Evolutionary conservation across 139 green algal genomes (phyloP).

Genomic region (Auxenochlorella pyrenoidosa): DNA sequence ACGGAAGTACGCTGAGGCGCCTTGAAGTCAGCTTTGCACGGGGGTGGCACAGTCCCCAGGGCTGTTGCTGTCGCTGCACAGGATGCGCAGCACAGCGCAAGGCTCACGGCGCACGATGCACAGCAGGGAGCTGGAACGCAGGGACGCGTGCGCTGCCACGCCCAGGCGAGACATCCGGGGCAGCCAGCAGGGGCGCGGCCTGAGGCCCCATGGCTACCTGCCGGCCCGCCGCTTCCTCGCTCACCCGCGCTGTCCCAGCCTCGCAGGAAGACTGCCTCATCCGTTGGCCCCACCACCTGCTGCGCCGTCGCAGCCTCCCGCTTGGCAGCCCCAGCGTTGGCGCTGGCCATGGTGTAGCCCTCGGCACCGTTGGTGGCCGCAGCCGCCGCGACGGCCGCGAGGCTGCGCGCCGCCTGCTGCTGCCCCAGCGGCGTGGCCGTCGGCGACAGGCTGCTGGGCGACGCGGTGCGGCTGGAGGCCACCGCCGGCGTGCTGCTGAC

Average conservation of each 20-base stretch:
- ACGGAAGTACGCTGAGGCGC: no score
- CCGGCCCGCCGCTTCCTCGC: no score
- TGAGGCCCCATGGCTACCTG: not conserved
- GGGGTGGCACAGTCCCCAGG: no score
- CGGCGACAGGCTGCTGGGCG: not conserved
- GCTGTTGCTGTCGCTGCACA: no score
- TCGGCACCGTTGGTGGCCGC: not conserved
- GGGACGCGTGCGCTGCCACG: not conserved
- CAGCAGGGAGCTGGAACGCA: no score
- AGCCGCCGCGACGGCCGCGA: not conserved
- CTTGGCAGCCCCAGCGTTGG: not conserved
- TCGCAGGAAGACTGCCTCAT: not conserved
- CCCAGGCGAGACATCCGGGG: not conserved
- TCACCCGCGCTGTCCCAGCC: slow-evolving; percentile 6
- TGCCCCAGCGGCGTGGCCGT: not conserved
- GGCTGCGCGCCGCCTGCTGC: not conserved
- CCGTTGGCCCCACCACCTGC: not conserved
- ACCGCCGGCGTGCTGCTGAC: not conserved
- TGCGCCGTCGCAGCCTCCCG: not conserved
- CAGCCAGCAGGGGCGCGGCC: not conserved
- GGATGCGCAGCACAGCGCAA: no score
- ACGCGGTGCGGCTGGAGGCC: not conserved
- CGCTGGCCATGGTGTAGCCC: not conserved
- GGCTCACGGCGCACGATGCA: no score
- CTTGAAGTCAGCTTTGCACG: no score